Conservation (phyloP, 2,329 filamentous ascomycete genomes). For the Pseudocercospora fijiensis region DNA sequence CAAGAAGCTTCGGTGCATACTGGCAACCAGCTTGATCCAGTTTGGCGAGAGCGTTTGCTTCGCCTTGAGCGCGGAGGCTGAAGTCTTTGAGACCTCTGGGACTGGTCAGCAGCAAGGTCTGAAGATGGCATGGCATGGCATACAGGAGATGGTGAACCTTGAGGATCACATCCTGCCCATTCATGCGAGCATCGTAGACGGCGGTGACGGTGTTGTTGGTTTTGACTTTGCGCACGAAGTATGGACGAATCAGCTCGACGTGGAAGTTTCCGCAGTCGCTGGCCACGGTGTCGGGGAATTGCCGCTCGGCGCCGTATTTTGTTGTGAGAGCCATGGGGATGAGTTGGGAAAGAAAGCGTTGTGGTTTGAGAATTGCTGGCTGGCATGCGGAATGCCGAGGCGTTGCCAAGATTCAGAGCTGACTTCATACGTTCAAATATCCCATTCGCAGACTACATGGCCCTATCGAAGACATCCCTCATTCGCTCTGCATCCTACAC, state of each 20-base stretch:
- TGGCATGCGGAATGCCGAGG: background rate
- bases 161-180: conserved; percentile 2
- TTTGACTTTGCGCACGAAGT: background rate
- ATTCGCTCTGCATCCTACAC: background rate
- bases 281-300: background rate
- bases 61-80: background rate
- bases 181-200: background rate
- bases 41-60: conserved; percentile 1
- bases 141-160: conserved; percentile 4
- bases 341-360: background rate
- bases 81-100: background rate
- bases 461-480: background rate
- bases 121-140: background rate
- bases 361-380: background rate
- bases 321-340: background rate
- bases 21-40: background rate
- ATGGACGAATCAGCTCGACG: background rate
- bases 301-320: background rate
- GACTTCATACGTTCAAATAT: background rate
- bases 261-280: background rate
- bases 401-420: background rate
- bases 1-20: background rate
- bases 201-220: background rate
- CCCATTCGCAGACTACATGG: background rate
- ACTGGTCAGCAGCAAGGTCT: background rate